phyloP scores from a whole-genome alignment of 2,329 filamentous ascomycete genomes.

The Colletotrichum sp. region DNA sequence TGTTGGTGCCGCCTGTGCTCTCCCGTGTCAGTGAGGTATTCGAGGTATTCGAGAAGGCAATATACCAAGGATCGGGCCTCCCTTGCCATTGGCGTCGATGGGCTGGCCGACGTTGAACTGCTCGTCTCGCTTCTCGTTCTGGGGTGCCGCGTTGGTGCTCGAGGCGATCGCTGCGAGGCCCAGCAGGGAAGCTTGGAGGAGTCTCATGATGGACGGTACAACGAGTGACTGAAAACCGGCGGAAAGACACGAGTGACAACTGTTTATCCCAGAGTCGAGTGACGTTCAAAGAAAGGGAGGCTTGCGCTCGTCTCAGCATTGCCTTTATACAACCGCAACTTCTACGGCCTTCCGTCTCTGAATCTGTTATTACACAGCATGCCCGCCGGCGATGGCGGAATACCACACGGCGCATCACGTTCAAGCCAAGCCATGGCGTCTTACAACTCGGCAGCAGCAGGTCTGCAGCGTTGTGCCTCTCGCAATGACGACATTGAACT shows the following conservation, averaged over 20 bases:
- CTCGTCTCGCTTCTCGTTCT: conserved; percentile 16
- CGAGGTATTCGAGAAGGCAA: neutral
- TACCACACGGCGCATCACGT: neutral
- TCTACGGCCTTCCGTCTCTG: neutral
- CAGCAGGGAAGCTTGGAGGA: neutral
- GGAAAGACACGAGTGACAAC: neutral
- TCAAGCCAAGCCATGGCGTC: neutral
- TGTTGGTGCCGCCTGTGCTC: conserved; percentile 66
- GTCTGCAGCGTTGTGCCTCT: neutral
- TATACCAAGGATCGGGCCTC: conserved; percentile 62
- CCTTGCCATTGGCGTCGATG: conserved; percentile 61
- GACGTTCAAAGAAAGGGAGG: neutral
- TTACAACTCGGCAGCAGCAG: neutral
- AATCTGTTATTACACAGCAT: neutral
- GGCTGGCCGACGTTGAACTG: conserved; percentile 59
- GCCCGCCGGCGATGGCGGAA: neutral
- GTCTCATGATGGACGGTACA: neutral
- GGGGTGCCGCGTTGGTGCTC: neutral
- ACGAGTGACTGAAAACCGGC: neutral
- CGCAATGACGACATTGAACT: conserved; percentile 16
- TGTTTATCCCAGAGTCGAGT: neutral
- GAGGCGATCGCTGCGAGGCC: neutral
- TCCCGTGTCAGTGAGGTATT: neutral
- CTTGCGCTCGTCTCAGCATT: neutral
- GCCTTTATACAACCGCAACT: neutral